A percentile compares a stretch with the other conserved stretches of the same genome.
These are phyloP conservation scores for Hymenoscyphus albidus DNA, from an alignment of 2,329 filamentous ascomycete species.

Conservation along the genomic window DNA sequence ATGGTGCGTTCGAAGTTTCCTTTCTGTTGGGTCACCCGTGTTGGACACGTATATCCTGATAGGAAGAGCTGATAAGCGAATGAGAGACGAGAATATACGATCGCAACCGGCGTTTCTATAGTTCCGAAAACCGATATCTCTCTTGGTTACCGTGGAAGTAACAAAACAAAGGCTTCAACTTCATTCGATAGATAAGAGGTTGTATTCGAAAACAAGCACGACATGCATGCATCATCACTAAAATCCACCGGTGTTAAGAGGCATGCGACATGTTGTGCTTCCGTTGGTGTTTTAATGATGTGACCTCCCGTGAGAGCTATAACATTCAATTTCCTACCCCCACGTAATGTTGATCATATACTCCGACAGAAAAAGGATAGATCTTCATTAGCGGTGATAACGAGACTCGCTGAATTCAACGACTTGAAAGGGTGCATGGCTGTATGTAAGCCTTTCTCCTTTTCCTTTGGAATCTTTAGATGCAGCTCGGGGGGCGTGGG, in stretches of 20 bases:
- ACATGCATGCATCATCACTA: neutral
- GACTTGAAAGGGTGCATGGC: neutral
- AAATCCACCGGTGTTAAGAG: neutral
- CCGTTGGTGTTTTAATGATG: neutral
- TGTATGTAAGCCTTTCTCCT: neutral
- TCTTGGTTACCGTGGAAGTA: neutral
- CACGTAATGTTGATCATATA: neutral
- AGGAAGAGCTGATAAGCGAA: neutral
- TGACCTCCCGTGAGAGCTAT: neutral
- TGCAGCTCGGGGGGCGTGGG: neutral
- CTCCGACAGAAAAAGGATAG: neutral
- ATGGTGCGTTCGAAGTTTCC: too few species aligned
- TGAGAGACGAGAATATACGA: neutral
- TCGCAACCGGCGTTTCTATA: neutral
- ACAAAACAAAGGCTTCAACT: neutral
- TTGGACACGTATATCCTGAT: neutral
- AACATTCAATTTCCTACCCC: neutral
- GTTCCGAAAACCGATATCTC: neutral
- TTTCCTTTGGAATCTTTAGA: neutral
- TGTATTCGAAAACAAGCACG: neutral
- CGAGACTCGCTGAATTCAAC: neutral
- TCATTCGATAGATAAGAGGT: neutral
- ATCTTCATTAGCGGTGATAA: neutral
- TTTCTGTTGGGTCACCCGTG: too few species aligned
- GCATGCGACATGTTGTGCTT: neutral